These are phyloP conservation scores for Truncatella angustata DNA, from an alignment of 2,329 filamentous ascomycete species.

Conservation along the genomic window DNA sequence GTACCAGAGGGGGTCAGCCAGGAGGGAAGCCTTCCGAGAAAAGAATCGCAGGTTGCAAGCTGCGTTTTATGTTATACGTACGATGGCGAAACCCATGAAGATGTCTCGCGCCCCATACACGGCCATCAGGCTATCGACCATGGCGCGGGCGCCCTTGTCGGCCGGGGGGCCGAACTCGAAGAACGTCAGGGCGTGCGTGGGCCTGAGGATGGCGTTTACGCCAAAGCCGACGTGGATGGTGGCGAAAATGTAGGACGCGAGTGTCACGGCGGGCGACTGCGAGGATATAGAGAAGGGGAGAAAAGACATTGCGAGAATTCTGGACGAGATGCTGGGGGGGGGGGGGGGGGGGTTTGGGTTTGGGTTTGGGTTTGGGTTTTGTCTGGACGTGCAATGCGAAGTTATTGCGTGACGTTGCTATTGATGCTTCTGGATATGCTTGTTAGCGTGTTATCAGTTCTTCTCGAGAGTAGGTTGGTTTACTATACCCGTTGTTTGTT, in stretches of 20 bases:
- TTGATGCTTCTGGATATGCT: no score
- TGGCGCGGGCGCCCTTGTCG: slow-evolving; percentile 28
- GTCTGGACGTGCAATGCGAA: no score
- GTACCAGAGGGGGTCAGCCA: no score
- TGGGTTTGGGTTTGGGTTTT: background rate
- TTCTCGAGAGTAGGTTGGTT: no score
- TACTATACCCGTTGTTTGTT: no score
- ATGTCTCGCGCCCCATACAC: slow-evolving; percentile 49
- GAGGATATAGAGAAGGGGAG: slow-evolving; percentile 1
- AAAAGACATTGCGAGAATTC: background rate
- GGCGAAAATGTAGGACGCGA: slow-evolving; percentile 14
- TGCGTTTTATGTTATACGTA: no score
- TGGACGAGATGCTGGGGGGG: background rate
- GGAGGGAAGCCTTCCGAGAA: no score
- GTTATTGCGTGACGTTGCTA: no score
- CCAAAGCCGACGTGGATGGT: slow-evolving; percentile 32
- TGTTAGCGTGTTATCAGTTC: no score
- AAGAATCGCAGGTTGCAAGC: no score
- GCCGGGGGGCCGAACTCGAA: slow-evolving; percentile 34
- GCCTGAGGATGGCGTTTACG: slow-evolving; percentile 36
- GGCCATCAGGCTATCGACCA: slow-evolving; percentile 42
- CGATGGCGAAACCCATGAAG: slow-evolving; percentile 45
- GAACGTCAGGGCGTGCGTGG: slow-evolving; percentile 31
- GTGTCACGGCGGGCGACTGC: background rate
- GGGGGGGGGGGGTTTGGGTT: background rate